Evolutionary conservation across 768 basidiomycete genomes (phyloP).

Genomic region (Mycena leptocephala): DNA sequence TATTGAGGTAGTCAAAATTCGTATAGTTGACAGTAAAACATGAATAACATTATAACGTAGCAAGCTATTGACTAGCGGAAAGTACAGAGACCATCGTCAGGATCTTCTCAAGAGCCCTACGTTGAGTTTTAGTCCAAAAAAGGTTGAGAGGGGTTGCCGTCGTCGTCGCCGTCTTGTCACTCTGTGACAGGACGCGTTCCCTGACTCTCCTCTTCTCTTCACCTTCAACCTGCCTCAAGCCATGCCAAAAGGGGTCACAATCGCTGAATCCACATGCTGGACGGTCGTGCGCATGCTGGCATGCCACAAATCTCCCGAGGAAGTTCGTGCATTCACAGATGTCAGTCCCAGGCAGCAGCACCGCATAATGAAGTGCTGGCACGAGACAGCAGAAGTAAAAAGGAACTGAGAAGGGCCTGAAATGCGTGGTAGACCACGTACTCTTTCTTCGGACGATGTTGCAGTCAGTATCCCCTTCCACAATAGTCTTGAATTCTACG

Average conservation of each 20-base stretch:
- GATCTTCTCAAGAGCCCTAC: background rate
- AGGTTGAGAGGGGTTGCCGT: background rate
- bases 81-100: background rate
- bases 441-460: background rate
- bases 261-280: slow-evolving; percentile 9
- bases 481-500: background rate
- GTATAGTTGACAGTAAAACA: background rate
- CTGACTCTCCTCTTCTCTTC: background rate
- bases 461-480: background rate
- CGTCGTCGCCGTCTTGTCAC: background rate
- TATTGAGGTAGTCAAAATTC: background rate
- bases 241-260: background rate
- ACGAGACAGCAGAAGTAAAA: slow-evolving; percentile 3
- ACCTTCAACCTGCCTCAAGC: background rate
- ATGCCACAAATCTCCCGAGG: background rate
- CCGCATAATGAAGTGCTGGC: slow-evolving; percentile 13
- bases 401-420: background rate
- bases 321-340: slow-evolving; percentile 9
- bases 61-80: background rate
- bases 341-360: slow-evolving; percentile 5
- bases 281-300: slow-evolving; percentile 1
- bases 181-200: background rate
- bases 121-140: background rate
- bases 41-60: background rate
- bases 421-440: background rate